These are phyloP conservation scores for Coemansia sp. DNA, from an alignment of 192 early-diverging fungal genomes.

Conservation along the genomic window DNA sequence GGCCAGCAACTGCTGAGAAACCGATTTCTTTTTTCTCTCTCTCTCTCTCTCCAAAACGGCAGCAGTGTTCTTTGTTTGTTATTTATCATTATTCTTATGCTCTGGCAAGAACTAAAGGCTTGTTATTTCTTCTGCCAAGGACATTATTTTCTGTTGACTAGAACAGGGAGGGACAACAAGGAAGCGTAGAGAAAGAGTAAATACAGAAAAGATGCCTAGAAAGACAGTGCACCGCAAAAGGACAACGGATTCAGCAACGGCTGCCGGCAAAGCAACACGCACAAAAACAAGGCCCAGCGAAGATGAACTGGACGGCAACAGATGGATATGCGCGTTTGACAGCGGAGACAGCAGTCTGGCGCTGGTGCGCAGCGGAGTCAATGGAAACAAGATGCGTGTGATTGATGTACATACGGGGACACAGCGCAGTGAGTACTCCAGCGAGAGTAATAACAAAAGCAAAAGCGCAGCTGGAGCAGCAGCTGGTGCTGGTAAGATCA, in stretches of 20 bases:
- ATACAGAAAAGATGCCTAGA: constrained; percentile 15
- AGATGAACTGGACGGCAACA: background rate
- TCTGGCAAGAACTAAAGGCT: no score
- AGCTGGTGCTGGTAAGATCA: constrained; percentile 13
- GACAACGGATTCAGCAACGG: constrained; percentile 9
- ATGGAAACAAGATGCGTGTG: constrained; percentile 39
- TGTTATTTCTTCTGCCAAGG: no score
- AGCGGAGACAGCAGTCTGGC: constrained; percentile 29
- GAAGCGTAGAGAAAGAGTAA: background rate
- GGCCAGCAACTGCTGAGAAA: no score
- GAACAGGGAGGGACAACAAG: no score
- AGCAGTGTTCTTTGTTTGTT: no score
- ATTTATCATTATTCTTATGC: no score
- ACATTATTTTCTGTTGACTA: no score
- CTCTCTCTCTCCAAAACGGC: background rate
- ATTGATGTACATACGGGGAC: constrained; percentile 46
- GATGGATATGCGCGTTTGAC: constrained; percentile 42
- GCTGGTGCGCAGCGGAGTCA: constrained; percentile 35
- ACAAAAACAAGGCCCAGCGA: constrained; percentile 2
- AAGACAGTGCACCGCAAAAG: constrained; percentile 46
- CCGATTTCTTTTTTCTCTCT: background rate
- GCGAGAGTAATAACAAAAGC: background rate
- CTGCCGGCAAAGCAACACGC: constrained; percentile 2
- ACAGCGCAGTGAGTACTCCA: constrained; percentile 39
- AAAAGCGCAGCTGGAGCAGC: background rate